A percentile compares a stretch with the other conserved stretches of the same genome.
phyloP scores from a whole-genome alignment of 2,329 filamentous ascomycete genomes.

The Myriosclerotinia curreyana region DNA sequence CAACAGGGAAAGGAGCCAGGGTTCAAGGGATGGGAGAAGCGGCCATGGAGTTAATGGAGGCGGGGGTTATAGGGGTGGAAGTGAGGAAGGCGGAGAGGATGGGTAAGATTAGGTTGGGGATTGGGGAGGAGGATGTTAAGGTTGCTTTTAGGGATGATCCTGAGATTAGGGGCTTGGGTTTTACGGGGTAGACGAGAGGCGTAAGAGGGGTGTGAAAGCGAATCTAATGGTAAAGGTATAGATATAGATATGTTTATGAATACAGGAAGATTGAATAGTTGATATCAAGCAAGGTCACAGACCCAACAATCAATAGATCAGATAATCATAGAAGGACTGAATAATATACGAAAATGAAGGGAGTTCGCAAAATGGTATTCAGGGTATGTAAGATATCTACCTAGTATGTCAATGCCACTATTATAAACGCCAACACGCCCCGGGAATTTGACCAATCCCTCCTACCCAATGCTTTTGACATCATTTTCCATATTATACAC shows the following conservation, averaged over 20 bases:
- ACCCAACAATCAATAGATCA: neutral
- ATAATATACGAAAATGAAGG: neutral
- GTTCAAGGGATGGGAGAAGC: slow-evolving; percentile 65
- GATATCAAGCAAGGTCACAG: neutral
- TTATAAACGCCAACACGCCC: slow-evolving; percentile 7
- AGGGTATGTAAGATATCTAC: neutral
- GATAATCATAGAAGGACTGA: no score
- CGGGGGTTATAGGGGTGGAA: slow-evolving; percentile 84
- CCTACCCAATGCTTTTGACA: neutral
- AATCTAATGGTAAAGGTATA: neutral
- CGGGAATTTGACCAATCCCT: neutral
- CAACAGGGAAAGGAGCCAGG: slow-evolving; percentile 39
- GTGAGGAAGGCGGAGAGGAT: slow-evolving; percentile 76
- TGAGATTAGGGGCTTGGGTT: slow-evolving; percentile 63
- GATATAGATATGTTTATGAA: neutral
- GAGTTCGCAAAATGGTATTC: slow-evolving; percentile 1
- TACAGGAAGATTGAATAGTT: neutral
- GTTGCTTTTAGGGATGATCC: slow-evolving; percentile 83
- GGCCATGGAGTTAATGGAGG: slow-evolving; percentile 78
- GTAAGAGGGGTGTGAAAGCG: neutral
- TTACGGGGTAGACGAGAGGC: slow-evolving; percentile 27
- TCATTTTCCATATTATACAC: slow-evolving; percentile 9
- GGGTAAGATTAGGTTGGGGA: slow-evolving; percentile 79
- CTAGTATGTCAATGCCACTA: neutral
- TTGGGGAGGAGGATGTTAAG: slow-evolving; percentile 86